Conservation (phyloP, 768 basidiomycete species). For the Tulasnella sp. region DNA sequence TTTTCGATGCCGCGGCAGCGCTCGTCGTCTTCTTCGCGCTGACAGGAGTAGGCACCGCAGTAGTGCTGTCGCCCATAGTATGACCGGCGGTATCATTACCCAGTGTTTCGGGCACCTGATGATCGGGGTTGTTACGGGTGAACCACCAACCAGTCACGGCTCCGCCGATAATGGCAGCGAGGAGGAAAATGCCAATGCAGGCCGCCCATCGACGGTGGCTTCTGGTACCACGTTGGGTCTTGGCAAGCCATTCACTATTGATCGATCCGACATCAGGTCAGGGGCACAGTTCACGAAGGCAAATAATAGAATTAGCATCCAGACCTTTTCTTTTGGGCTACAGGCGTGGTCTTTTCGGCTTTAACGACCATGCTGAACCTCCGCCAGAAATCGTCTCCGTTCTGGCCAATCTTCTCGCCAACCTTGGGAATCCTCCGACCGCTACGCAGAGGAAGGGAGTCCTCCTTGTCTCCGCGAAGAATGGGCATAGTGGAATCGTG, state of each 20-base stretch:
- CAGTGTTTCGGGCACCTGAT: conserved; percentile 7
- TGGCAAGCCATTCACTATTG: conserved; percentile 17
- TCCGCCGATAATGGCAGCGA: conserved; percentile 13
- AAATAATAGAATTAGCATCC: not conserved
- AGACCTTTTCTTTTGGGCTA: not conserved
- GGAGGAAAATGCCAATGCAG: conserved; percentile 19
- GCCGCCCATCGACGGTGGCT: conserved; percentile 3
- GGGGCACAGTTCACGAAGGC: not conserved
- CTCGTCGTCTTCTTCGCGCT: not conserved
- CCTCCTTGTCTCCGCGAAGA: conserved; percentile 21
- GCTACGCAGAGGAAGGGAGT: conserved; percentile 11
- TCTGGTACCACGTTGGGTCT: not conserved
- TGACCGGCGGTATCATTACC: not conserved
- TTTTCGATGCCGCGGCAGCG: not conserved
- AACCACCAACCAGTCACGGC: conserved; percentile 19
- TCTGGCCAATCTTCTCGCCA: conserved; percentile 6
- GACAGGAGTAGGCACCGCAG: not conserved
- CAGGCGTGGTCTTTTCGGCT: conserved; percentile 11
- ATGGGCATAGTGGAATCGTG: conserved; percentile 18
- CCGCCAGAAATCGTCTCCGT: conserved; percentile 24
- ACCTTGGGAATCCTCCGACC: not conserved
- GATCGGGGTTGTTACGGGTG: conserved; percentile 14
- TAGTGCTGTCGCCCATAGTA: not conserved
- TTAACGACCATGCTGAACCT: conserved; percentile 24
- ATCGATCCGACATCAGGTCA: not conserved